Base-by-base conservation (phyloP, 305 asterid genomes). In the Caryopteris hybrid region DNA sequence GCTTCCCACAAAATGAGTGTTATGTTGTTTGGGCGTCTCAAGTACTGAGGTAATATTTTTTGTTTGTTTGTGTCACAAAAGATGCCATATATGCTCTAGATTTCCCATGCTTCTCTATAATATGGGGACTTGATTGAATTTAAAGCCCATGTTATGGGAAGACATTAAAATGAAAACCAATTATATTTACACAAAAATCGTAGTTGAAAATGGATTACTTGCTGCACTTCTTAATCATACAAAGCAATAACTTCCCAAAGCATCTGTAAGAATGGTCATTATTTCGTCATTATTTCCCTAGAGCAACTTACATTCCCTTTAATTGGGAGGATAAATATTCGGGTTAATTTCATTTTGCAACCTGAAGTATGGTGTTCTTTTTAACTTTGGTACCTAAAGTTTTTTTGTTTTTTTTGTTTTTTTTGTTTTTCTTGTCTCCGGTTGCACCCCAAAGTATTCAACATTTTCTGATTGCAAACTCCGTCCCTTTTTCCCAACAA, bases 11-110 rank as follows among this genome's bases (percentile, higher is more conserved):
- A 56, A 83, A 74, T 72, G 80, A 71, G 73, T 78, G 85, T 57
- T 76, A 68, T 72, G 79, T 80, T 64, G 57, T 77, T 72, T 84
- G 83, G 74, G 80, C 83, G 69, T 76, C 83, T 56, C 81, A 70
- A 77, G 71, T 78, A 70, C 71, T 89, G 78, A 86, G 96, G 98
- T 92, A 78, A 14, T 23, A 17, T 17, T 33, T 59, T 43, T 71
- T 60, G 48, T 57, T 73, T 57, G 42, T 59, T 69, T 64, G 61
- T 38, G 53, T 64, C 27, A 33, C 41, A 39, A 22, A 54, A 36
- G 6, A 56, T 60, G 34, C 42, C 52, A 61, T 63, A 22, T 58
- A 18, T 52, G 57, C 51, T 10, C 56, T 65, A 3, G 22, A 68
- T 60, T 64, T 56, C 59, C 64, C 67, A 64, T 33, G 43, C 64